Evolutionary conservation across 148 eudicot genomes (phyloP), one percentile per base, ranked within the genome.

Genomic region (Camellia granthamiana): DNA sequence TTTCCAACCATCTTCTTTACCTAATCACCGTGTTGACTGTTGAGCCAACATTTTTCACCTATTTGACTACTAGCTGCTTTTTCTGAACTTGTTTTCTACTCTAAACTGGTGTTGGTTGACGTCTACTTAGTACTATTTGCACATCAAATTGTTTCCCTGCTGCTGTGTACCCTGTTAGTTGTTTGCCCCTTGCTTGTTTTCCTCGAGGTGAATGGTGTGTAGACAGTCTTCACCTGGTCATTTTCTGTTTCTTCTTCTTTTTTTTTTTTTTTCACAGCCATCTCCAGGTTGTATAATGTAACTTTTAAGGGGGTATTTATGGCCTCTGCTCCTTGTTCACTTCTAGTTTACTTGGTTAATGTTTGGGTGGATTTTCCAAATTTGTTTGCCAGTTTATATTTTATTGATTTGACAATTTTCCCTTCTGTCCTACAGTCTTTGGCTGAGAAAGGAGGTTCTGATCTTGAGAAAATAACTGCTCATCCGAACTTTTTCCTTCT

Each of bases 371-470:
- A 55, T 55, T 46, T 54, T 55, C 72, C 8, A 4, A 67, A n/a
- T 58, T 78, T 44, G 11, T 64, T 65, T 64, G 3, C 13, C n/a
- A 62, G 16, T 38, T 30, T 41, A 51, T 6, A 6, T 54, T 63
- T 65, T 71, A 3, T n/a, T 63, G 4, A 46, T 46, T 5, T 12
- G 3, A 2, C 18, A 9, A 47, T 64, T 68, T 21, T 43, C 41
- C 18, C 23, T 62, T 79, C 78, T 30, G 38, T 30, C 38, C 21
- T 83, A 81, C 89, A 95, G 97, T 86, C 94, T 21, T 89, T 96
- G 90, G 98, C 99, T 73, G 99, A 96, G 88, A 96, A 90, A 87
- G 99, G 99, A 82, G 99, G 98, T 60, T 77, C 90, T 49, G 85
- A 90, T 74, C 84, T 94, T 81, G 97, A 96, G 89, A 92, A 65